A percentile compares a stretch with the other conserved stretches of the same genome.
Evolutionary conservation across 345 rosid species (phyloP).

Genomic region (Boechera stricta): DNA sequence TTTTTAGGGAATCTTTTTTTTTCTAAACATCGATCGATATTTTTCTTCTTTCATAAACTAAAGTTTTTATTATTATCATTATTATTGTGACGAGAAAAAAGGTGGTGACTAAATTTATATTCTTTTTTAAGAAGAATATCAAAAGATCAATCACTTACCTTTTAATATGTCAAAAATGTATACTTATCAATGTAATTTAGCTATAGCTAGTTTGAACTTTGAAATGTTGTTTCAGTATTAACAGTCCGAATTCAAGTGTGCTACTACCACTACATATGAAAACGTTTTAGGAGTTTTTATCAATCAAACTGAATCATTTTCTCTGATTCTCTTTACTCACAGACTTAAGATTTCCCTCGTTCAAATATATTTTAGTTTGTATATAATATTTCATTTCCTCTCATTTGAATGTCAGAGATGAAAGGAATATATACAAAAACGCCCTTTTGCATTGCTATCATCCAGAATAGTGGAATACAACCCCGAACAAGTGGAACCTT

Average conservation of each 20-base stretch:
- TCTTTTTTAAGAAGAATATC: neutral
- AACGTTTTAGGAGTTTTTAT: no score
- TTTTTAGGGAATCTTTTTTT: no score
- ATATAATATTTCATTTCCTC: neutral
- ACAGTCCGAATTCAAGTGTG: neutral
- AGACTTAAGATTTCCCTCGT: neutral
- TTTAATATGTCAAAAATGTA: neutral
- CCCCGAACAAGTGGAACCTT: constrained; percentile 39
- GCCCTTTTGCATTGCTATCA: constrained; percentile 37
- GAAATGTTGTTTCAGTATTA: neutral
- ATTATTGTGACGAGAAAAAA: neutral
- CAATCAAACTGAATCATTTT: no score
- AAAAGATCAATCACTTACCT: neutral
- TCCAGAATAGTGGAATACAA: constrained; percentile 33
- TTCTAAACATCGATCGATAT: no score
- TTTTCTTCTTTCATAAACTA: no score
- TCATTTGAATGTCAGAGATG: neutral
- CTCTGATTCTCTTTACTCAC: neutral
- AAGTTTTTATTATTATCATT: neutral
- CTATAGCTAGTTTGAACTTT: neutral
- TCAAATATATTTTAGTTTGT: neutral
- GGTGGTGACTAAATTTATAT: neutral
- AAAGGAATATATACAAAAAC: constrained; percentile 26
- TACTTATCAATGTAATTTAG: neutral
- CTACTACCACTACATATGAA: no score